A percentile compares a stretch with the other conserved stretches of the same genome.
phyloP scores from a whole-genome alignment of 2,329 filamentous ascomycete species.

The Calonectria hawksworthii region DNA sequence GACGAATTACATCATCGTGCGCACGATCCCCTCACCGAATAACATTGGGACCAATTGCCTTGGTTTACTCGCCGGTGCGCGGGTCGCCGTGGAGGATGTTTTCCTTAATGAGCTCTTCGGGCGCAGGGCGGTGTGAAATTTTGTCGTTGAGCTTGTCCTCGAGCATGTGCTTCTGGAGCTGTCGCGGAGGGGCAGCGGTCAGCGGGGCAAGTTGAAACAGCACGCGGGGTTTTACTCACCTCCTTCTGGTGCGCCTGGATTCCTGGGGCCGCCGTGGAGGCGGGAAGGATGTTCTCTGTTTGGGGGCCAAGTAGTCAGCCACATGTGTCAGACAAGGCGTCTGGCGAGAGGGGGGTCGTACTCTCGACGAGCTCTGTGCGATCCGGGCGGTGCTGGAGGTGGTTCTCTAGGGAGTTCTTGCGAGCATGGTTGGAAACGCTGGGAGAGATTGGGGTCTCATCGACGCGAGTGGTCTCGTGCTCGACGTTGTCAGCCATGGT shows the following conservation, averaged over 20 bases:
- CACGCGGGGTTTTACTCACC: constrained; percentile 50
- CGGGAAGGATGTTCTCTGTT: constrained; percentile 87
- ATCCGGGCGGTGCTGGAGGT: constrained; percentile 80
- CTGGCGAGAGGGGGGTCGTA: constrained; percentile 57
- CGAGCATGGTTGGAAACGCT: constrained; percentile 66
- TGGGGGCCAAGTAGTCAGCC: constrained; percentile 39
- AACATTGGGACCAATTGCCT: constrained; percentile 68
- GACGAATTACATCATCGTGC: constrained; percentile 47
- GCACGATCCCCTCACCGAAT: constrained; percentile 59
- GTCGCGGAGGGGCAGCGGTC: constrained; percentile 19
- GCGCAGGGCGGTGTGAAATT: constrained; percentile 81
- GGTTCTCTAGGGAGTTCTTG: constrained; percentile 80
- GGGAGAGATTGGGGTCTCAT: constrained; percentile 67
- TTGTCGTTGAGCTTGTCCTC: constrained; percentile 90
- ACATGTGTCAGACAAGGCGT: constrained; percentile 44
- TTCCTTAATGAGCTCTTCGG: constrained; percentile 82
- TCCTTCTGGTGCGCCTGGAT: constrained; percentile 86
- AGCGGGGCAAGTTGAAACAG: constrained; percentile 24
- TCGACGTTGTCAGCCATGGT: constrained; percentile 49
- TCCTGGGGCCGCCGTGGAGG: constrained; percentile 81
- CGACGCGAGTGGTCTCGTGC: constrained; percentile 52
- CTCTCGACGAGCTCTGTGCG: constrained; percentile 85
- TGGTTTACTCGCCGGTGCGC: constrained; percentile 70
- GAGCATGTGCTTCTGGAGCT: constrained; percentile 88
- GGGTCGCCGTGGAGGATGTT: constrained; percentile 83